Conservation (phyloP, 805 yeast species). For the Myxozyma vanderwaltii region DNA sequence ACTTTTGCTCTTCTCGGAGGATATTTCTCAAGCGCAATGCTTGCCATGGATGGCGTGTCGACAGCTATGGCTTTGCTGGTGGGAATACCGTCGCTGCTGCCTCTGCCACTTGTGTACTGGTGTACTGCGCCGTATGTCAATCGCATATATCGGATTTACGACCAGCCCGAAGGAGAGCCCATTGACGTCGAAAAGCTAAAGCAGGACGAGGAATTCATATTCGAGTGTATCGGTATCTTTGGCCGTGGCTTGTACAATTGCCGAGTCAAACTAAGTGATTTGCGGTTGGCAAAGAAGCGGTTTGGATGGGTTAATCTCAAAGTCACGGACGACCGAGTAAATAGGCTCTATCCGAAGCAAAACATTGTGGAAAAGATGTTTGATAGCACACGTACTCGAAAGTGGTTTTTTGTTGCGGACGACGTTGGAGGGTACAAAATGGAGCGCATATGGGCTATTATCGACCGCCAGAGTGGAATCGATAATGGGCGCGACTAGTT, state of each 20-base stretch:
- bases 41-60: slow-evolving; percentile 47
- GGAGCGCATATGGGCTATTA: slow-evolving; percentile 86
- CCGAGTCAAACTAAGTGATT: slow-evolving; percentile 54
- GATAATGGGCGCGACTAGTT: slow-evolving; percentile 63
- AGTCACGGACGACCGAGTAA: slow-evolving; percentile 39
- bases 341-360: slow-evolving; percentile 29
- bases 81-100: slow-evolving; percentile 51
- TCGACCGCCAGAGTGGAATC: slow-evolving; percentile 65
- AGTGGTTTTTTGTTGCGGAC: slow-evolving; percentile 61
- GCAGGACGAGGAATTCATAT: slow-evolving; percentile 62
- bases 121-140: slow-evolving; percentile 69
- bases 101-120: slow-evolving; percentile 59
- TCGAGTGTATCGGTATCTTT: slow-evolving; percentile 66
- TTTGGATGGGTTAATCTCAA: slow-evolving; percentile 56
- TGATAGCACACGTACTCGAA: slow-evolving; percentile 39
- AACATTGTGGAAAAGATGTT: slow-evolving; percentile 16
- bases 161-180: slow-evolving; percentile 46
- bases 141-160: slow-evolving; percentile 68
- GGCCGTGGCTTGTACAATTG: slow-evolving; percentile 69
- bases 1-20: slow-evolving; percentile 31
- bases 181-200: slow-evolving; percentile 66
- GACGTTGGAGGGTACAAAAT: slow-evolving; percentile 78
- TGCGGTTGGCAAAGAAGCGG: slow-evolving; percentile 47
- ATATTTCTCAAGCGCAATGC: slow-evolving; percentile 30
- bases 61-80: slow-evolving; percentile 50